Conservation (phyloP, 2,329 filamentous ascomycete genomes). For the Fusarium armeniacum region DNA sequence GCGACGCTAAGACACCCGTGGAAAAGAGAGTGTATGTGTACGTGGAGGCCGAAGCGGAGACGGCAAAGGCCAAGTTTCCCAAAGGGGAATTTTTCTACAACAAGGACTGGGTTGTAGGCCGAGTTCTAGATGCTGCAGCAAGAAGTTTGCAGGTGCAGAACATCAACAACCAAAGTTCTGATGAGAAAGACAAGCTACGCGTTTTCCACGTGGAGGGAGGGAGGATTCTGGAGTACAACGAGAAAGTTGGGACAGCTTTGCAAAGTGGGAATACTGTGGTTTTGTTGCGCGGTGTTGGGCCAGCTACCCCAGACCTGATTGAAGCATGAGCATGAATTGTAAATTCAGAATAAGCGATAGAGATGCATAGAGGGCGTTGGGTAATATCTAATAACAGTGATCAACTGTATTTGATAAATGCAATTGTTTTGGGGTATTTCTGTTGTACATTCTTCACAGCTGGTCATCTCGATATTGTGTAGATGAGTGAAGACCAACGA, state of each 20-base stretch:
- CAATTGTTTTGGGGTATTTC: neutral
- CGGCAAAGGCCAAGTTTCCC: conserved; percentile 85
- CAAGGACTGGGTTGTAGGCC: conserved; percentile 89
- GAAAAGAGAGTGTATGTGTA: conserved; percentile 93
- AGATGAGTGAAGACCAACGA: neutral
- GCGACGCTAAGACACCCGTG: conserved; percentile 81
- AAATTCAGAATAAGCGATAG: conserved; percentile 20
- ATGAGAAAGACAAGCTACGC: conserved; percentile 83
- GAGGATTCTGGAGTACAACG: conserved; percentile 85
- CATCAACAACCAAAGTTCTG: conserved; percentile 81
- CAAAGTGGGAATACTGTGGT: conserved; percentile 92
- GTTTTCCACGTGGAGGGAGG: conserved; percentile 96
- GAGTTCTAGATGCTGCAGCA: conserved; percentile 83
- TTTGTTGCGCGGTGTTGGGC: conserved; percentile 85
- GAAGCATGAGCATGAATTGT: conserved; percentile 53
- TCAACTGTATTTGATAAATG: neutral
- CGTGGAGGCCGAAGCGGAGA: conserved; percentile 91
- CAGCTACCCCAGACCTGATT: conserved; percentile 78
- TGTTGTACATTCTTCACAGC: neutral
- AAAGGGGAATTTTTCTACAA: conserved; percentile 85
- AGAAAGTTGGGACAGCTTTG: conserved; percentile 82
- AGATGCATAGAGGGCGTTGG: conserved; percentile 45
- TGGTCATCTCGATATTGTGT: neutral
- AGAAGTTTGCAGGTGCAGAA: conserved; percentile 84
- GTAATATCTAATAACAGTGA: conserved; percentile 10